phyloP scores from a whole-genome alignment of 2,329 filamentous ascomycete species.

The Ophiostoma ulmi region DNA sequence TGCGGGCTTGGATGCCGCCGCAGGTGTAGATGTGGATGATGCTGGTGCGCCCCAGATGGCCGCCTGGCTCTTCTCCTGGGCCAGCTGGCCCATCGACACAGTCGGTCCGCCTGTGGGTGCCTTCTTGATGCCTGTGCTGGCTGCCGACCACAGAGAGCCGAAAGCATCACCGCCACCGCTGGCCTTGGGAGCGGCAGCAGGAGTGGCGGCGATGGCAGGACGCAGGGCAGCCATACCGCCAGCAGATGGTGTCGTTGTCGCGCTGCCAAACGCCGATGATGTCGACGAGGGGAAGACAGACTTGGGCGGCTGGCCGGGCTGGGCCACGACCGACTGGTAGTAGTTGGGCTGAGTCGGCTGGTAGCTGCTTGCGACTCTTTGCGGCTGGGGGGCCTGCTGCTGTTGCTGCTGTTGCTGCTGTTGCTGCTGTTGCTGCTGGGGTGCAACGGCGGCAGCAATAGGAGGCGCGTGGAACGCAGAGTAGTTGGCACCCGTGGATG shows the following conservation, averaged over 20 bases:
- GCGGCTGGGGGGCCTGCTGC: slow-evolving; percentile 43
- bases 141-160: slow-evolving; percentile 75
- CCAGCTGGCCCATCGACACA: slow-evolving; percentile 82
- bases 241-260: slow-evolving; percentile 28
- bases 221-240: slow-evolving; percentile 31
- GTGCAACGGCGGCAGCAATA: slow-evolving; percentile 29
- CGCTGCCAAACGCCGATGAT: slow-evolving; percentile 26
- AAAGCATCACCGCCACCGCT: slow-evolving; percentile 78
- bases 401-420: slow-evolving; percentile 37
- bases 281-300: slow-evolving; percentile 15
- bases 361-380: slow-evolving; percentile 53
- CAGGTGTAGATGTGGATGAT: slow-evolving; percentile 30
- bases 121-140: slow-evolving; percentile 72
- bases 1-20: slow-evolving; percentile 28
- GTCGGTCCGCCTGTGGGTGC: slow-evolving; percentile 61
- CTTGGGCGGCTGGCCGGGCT: slow-evolving; percentile 22
- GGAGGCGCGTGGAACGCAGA: slow-evolving; percentile 55
- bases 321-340: slow-evolving; percentile 67
- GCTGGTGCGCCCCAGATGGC: slow-evolving; percentile 84
- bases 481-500: slow-evolving; percentile 54
- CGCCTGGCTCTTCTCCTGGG: slow-evolving; percentile 95
- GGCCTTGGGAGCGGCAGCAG: slow-evolving; percentile 42
- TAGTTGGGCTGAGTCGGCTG: slow-evolving; percentile 86
- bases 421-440: slow-evolving; percentile 37
- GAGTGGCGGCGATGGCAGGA: slow-evolving; percentile 23